Percentiles rank a stretch among this genome's conserved stretches.
phyloP scores from a whole-genome alignment of 306 rosid species.

The Acacia crassicarpa region DNA sequence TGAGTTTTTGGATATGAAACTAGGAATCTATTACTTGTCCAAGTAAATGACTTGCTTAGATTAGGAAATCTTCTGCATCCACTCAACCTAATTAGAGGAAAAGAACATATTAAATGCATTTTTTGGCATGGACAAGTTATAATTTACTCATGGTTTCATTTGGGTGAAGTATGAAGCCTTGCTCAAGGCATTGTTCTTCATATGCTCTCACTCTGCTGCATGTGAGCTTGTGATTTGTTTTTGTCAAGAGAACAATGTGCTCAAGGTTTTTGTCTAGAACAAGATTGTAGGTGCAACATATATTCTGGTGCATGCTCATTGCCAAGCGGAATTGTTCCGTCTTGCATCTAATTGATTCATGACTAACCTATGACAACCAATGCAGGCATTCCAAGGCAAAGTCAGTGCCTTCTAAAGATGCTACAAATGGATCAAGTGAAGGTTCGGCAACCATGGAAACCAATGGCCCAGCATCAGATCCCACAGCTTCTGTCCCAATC shows the following conservation, averaged over 20 bases:
- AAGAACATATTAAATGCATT: not conserved
- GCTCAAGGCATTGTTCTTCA: not conserved
- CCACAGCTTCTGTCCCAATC: conserved; percentile 47
- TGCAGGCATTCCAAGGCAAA: conserved; percentile 78
- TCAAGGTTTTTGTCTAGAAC: not conserved
- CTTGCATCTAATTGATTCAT: not conserved
- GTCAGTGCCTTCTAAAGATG: conserved; percentile 44
- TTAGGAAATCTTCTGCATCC: conserved; percentile 12
- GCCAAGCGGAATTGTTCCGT: conserved; percentile 1
- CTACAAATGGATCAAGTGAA: conserved; percentile 39
- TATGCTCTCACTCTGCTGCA: not conserved
- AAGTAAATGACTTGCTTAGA: not conserved
- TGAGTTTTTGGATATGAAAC: conserved; percentile 1
- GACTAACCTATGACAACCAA: conserved; percentile 28
- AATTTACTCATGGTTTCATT: not conserved
- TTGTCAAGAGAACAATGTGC: not conserved
- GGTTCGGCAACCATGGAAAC: conserved; percentile 38
- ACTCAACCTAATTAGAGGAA: not conserved
- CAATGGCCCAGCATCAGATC: conserved; percentile 29
- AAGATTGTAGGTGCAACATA: conserved; percentile 3
- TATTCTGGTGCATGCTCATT: not conserved
- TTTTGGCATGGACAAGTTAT: conserved; percentile 2
- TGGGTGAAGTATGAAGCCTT: conserved; percentile 14
- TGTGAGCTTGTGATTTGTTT: not conserved
- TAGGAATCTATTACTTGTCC: not conserved